Percentiles rank a stretch among this genome's conserved stretches.
phyloP scores from a whole-genome alignment of 352 stramenopile genomes.

The Pythium aristosporum region DNA sequence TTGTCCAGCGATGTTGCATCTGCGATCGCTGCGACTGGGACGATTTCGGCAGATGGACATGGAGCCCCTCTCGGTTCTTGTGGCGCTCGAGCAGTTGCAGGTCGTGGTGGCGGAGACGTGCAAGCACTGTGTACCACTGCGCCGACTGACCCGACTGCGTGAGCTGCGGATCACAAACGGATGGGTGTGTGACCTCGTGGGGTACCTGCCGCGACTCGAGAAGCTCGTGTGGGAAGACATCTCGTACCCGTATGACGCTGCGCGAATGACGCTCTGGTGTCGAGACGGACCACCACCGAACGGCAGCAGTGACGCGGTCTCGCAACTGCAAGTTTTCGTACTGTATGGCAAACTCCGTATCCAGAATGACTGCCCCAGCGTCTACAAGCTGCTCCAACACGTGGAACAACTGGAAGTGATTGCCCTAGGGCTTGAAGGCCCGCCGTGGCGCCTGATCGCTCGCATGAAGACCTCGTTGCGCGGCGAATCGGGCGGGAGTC shows the following conservation, averaged over 20 bases:
- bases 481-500: not conserved
- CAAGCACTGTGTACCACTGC: not conserved
- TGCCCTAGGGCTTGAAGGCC: too few relatives aligned
- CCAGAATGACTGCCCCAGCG: too few relatives aligned
- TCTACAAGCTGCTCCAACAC: too few relatives aligned
- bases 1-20: not conserved
- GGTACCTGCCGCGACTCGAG: not conserved
- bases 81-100: not conserved
- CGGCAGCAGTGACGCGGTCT: too few relatives aligned
- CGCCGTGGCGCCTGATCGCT: not conserved
- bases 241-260: too few relatives aligned
- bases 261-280: too few relatives aligned
- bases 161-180: not conserved
- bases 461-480: not conserved
- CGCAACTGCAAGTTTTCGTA: too few relatives aligned
- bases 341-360: too few relatives aligned
- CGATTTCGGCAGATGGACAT: not conserved
- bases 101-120: not conserved
- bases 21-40: not conserved
- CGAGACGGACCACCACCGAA: too few relatives aligned
- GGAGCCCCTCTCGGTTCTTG: not conserved
- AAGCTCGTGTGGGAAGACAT: not conserved
- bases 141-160: not conserved
- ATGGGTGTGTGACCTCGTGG: not conserved
- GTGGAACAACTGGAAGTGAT: too few relatives aligned